Evolutionary conservation across 345 rosid species (phyloP).

Genomic region (Syzygium jambos): DNA sequence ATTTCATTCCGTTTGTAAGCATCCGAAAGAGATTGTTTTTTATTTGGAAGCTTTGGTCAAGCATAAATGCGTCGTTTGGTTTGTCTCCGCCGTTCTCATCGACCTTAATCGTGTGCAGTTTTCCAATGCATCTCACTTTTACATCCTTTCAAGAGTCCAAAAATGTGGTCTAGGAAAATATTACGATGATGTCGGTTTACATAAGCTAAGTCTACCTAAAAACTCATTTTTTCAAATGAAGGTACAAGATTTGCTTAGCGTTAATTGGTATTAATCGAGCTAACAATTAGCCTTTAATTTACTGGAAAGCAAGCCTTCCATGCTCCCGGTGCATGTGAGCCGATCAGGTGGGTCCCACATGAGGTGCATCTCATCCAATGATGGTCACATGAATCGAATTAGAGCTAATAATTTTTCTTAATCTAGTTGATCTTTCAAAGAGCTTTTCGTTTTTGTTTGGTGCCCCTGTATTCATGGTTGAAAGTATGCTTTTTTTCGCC

Average conservation of each 20-base stretch:
- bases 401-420: neutral
- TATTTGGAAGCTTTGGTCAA: neutral
- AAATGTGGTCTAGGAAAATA: neutral
- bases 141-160: neutral
- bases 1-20: neutral
- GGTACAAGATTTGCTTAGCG: neutral
- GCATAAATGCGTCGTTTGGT: neutral
- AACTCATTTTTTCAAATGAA: neutral
- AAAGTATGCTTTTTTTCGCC: neutral
- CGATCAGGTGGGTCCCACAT: neutral
- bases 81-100: neutral
- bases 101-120: neutral
- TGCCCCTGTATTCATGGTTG: neutral
- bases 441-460: neutral
- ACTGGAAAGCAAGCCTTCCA: no score
- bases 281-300: neutral
- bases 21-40: neutral
- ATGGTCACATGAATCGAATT: neutral
- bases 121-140: neutral
- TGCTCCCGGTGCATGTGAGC: neutral
- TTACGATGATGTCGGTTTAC: neutral
- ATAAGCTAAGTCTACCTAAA: neutral
- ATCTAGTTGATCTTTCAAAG: neutral
- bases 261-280: neutral
- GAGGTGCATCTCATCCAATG: neutral